Percentiles rank a stretch among this genome's conserved stretches.
These are phyloP conservation scores for Ballota nigra DNA, from an alignment of 257 asterid genomes.

Conservation along the genomic window DNA sequence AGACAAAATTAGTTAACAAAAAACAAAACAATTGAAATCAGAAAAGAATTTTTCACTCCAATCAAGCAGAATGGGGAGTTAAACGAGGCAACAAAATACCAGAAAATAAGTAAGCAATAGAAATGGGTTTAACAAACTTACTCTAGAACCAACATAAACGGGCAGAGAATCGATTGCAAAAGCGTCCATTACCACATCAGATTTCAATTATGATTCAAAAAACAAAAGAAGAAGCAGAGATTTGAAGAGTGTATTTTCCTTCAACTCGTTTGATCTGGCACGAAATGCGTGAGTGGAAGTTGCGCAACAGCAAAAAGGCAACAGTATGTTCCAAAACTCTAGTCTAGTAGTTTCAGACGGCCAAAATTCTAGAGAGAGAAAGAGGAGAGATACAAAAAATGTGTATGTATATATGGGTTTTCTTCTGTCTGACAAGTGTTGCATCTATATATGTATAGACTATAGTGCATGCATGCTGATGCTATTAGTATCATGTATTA, in stretches of 20 bases:
- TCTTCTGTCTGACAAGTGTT: slow-evolving; percentile 23
- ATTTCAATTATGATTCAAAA: background rate
- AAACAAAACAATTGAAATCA: background rate
- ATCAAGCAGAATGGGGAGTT: slow-evolving; percentile 2
- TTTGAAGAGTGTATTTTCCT: background rate
- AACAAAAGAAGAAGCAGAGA: slow-evolving; percentile 1
- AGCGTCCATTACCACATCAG: slow-evolving; percentile 45
- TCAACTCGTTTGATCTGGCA: background rate
- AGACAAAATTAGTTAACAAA: background rate
- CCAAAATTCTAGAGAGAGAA: slow-evolving; percentile 23
- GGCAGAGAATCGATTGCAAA: slow-evolving; percentile 41
- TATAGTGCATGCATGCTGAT: slow-evolving; percentile 19
- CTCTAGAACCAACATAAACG: slow-evolving; percentile 45
- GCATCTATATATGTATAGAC: slow-evolving; percentile 21
- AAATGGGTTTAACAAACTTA: slow-evolving; percentile 17
- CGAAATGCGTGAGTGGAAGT: background rate
- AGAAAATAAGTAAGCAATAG: slow-evolving; percentile 9
- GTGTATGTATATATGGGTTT: background rate
- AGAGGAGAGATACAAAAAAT: background rate
- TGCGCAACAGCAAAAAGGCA: slow-evolving; percentile 5
- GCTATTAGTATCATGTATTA: background rate
- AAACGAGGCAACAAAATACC: background rate
- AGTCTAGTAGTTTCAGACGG: slow-evolving; percentile 34
- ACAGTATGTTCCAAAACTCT: slow-evolving; percentile 14
- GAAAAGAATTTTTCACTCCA: background rate